A percentile compares a stretch with the other conserved stretches of the same genome.
Evolutionary conservation across 2,329 filamentous ascomycete genomes (phyloP).

Genomic region (Chaetoscypha palmicola): DNA sequence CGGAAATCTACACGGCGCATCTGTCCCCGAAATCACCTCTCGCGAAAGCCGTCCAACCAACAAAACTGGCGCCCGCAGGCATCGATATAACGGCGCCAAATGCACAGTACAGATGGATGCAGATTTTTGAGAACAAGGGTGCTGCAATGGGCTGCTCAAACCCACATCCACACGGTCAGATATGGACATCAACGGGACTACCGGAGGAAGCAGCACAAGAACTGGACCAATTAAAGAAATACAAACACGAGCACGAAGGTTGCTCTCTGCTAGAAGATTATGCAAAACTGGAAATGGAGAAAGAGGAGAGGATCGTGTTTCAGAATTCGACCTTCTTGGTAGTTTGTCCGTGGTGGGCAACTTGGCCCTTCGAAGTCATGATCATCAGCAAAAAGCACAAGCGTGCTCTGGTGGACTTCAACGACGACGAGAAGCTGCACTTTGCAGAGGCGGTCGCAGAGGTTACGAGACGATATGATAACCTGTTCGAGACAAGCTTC

Average conservation of each 20-base stretch:
- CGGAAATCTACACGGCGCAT: conserved; percentile 77
- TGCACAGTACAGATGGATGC: conserved; percentile 90
- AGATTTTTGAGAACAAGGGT: conserved; percentile 99
- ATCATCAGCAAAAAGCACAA: conserved; percentile 79
- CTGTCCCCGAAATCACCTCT: conserved; percentile 65
- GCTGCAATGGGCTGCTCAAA: conserved; percentile 98
- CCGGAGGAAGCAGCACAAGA: conserved; percentile 86
- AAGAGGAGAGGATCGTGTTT: conserved; percentile 79
- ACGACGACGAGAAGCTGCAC: conserved; percentile 58
- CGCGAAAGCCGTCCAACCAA: conserved; percentile 36
- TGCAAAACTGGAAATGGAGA: conserved; percentile 70
- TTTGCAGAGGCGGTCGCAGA: conserved; percentile 83
- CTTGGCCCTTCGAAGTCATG: conserved; percentile 96
- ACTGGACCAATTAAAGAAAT: conserved; percentile 69
- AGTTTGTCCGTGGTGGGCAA: conserved; percentile 94
- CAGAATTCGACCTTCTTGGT: conserved; percentile 80
- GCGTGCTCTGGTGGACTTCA: conserved; percentile 76
- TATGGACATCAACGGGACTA: conserved; percentile 88
- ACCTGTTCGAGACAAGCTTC: conserved; percentile 93
- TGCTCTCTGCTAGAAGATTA: conserved; percentile 81
- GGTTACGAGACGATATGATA: conserved; percentile 87
- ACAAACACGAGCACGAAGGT: conserved; percentile 64
- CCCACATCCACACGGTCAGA: conserved; percentile 91
- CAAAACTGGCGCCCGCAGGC: conserved; percentile 34
- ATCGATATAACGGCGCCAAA: conserved; percentile 47